Evolutionary conservation across 163 green algal genomes (phyloP).

Genomic region (Scenedesmus sp.): DNA sequence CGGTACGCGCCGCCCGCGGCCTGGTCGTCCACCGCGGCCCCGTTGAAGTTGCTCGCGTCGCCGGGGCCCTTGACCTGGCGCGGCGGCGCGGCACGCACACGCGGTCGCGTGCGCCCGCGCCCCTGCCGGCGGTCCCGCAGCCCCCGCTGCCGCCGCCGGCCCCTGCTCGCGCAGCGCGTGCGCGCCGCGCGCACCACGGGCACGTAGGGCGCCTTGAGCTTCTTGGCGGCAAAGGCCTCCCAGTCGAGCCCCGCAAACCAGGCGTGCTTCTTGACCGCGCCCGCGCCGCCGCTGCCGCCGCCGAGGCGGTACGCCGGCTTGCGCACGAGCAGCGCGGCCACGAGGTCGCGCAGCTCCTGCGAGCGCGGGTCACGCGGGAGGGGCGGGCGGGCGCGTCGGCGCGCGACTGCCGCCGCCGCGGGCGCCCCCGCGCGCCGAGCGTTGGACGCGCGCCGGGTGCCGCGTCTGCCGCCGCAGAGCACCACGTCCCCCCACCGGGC

Average conservation of each 20-base stretch:
- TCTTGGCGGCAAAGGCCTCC: conserved; percentile 31
- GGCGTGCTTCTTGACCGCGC: conserved; percentile 88
- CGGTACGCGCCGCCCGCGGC: conserved; percentile 38
- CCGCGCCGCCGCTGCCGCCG: conserved; percentile 64
- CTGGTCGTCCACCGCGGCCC: conserved; percentile 31
- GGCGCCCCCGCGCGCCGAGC: too few relatives aligned
- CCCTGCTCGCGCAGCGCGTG: too few relatives aligned
- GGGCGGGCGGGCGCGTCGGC: too few relatives aligned
- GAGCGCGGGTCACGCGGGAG: background rate
- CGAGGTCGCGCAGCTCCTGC: conserved; percentile 82
- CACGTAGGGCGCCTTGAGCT: conserved; percentile 41
- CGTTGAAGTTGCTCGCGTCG: conserved; percentile 47
- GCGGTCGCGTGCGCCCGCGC: background rate
- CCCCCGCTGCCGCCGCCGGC: too few relatives aligned
- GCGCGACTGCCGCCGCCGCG: too few relatives aligned
- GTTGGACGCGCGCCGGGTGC: too few relatives aligned
- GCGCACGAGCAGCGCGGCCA: conserved; percentile 81
- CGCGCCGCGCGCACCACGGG: conserved; percentile 19
- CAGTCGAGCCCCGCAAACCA: conserved; percentile 88
- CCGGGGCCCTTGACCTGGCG: conserved; percentile 35
- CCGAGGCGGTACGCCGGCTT: conserved; percentile 81
- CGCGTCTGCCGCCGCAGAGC: background rate
- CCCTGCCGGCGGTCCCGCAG: too few relatives aligned
- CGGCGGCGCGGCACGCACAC: background rate
- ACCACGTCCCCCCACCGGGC: conserved; percentile 51